A percentile compares a stretch with the other conserved stretches of the same genome.
Evolutionary conservation across 495 filamentous ascomycete genomes (phyloP).

Genomic region (Aspergillus funiculosus): DNA sequence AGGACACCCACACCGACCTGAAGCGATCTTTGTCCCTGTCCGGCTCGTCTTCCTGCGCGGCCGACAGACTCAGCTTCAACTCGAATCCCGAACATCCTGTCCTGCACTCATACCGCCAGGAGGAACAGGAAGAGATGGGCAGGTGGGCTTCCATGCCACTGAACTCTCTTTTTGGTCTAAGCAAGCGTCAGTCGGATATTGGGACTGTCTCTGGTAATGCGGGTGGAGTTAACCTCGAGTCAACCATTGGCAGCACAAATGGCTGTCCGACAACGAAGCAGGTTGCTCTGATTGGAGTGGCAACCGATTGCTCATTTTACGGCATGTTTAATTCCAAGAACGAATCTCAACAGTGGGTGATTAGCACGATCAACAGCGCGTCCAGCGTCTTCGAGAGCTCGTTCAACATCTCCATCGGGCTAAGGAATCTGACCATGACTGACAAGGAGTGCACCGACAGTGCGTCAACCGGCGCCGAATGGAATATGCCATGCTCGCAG

Average conservation of each 20-base stretch:
- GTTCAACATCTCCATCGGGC: conserved; percentile 89
- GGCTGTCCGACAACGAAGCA: conserved; percentile 85
- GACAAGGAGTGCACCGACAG: conserved; percentile 61
- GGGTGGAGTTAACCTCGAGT: conserved; percentile 74
- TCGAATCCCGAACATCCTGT: conserved; percentile 59
- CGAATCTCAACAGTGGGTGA: conserved; percentile 62
- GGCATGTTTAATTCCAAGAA: conserved; percentile 57
- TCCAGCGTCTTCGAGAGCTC: conserved; percentile 80
- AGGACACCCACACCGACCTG: conserved; percentile 42
- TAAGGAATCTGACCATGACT: conserved; percentile 76
- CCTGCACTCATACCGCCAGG: conserved; percentile 38
- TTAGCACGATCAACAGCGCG: conserved; percentile 77
- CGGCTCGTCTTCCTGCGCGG: conserved; percentile 47
- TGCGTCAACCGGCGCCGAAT: conserved; percentile 58
- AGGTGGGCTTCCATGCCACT: conserved; percentile 52
- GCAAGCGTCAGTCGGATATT: conserved; percentile 48
- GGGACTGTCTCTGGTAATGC: conserved; percentile 61
- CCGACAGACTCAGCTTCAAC: conserved; percentile 70
- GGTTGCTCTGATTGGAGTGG: conserved; percentile 87
- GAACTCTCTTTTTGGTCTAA: conserved; percentile 50
- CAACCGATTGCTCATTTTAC: conserved; percentile 87
- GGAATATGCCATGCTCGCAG: conserved; percentile 69
- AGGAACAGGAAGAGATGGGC: conserved; percentile 35
- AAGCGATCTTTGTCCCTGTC: conserved; percentile 40
- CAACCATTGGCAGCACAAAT: conserved; percentile 69